These are phyloP conservation scores for Candida endomychidarum DNA, from an alignment of 805 yeast species.

Conservation along the genomic window DNA sequence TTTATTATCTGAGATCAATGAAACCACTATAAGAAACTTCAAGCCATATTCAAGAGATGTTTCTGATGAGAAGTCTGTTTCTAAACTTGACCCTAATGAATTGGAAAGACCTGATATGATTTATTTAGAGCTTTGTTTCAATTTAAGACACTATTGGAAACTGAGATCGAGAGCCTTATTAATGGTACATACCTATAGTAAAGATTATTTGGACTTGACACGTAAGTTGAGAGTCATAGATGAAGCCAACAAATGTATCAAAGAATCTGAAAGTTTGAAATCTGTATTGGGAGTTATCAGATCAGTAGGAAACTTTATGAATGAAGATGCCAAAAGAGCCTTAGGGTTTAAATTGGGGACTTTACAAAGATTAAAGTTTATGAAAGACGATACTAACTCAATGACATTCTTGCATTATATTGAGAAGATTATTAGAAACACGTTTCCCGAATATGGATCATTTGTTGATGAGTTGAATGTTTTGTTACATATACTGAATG, in stretches of 20 bases:
- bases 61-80: constrained; percentile 40
- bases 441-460: constrained; percentile 73
- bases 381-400: constrained; percentile 85
- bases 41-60: constrained; percentile 81
- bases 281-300: constrained; percentile 79
- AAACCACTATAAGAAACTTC: constrained; percentile 65
- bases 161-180: constrained; percentile 83
- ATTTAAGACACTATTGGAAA: constrained; percentile 87
- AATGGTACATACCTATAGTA: constrained; percentile 67
- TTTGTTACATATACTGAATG: constrained; percentile 59
- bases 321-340: constrained; percentile 88
- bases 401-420: constrained; percentile 91
- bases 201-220: constrained; percentile 73
- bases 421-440: constrained; percentile 80
- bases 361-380: constrained; percentile 83
- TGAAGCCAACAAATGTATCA: constrained; percentile 65
- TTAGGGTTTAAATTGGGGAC: constrained; percentile 88
- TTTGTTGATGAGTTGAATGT: constrained; percentile 74
- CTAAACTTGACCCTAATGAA: constrained; percentile 69
- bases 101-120: constrained; percentile 86
- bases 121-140: constrained; percentile 77
- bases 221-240: constrained; percentile 69
- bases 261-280: constrained; percentile 64
- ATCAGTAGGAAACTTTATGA: constrained; percentile 95
- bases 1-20: constrained; percentile 73